Evolutionary conservation across 805 yeast species (phyloP).

Genomic region (Candida insectorum): DNA sequence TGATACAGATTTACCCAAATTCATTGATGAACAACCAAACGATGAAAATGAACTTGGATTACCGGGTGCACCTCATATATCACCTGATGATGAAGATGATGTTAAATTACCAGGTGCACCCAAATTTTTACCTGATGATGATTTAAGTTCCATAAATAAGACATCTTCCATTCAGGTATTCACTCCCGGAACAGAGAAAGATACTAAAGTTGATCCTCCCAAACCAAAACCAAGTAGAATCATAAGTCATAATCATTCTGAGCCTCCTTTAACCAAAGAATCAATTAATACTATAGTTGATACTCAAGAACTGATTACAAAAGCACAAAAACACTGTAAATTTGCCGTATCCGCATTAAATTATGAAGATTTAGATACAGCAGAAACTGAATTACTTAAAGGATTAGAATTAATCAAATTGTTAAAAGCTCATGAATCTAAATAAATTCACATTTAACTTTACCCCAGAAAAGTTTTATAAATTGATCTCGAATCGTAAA

Average conservation of each 20-base stretch:
- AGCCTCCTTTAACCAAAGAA: constrained; percentile 20
- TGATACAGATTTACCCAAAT: too few species aligned
- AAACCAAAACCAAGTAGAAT: constrained; percentile 1
- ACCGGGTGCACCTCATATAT: constrained; percentile 39
- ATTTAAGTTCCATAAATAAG: constrained; percentile 33
- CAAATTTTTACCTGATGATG: constrained; percentile 38
- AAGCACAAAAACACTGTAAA: constrained; percentile 66
- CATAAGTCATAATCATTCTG: constrained; percentile 1
- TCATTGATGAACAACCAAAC: too few species aligned
- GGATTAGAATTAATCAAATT: constrained; percentile 46
- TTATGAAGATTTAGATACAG: constrained; percentile 71
- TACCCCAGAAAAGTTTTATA: constrained; percentile 41
- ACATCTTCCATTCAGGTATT: constrained; percentile 35
- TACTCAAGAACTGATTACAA: constrained; percentile 51
- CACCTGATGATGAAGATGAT: constrained; percentile 24
- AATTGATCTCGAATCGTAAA: too few species aligned
- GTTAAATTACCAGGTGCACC: constrained; percentile 43
- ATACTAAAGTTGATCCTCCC: neutral
- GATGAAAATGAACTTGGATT: constrained; percentile 13
- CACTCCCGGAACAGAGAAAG: constrained; percentile 16
- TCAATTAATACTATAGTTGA: constrained; percentile 51
- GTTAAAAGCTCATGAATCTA: constrained; percentile 3
- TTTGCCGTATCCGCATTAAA: constrained; percentile 78
- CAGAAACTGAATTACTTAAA: constrained; percentile 53
- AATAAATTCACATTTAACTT: neutral